Conservation (phyloP, 2,329 filamentous ascomycete species). For the Ampelomyces quisqualis region DNA sequence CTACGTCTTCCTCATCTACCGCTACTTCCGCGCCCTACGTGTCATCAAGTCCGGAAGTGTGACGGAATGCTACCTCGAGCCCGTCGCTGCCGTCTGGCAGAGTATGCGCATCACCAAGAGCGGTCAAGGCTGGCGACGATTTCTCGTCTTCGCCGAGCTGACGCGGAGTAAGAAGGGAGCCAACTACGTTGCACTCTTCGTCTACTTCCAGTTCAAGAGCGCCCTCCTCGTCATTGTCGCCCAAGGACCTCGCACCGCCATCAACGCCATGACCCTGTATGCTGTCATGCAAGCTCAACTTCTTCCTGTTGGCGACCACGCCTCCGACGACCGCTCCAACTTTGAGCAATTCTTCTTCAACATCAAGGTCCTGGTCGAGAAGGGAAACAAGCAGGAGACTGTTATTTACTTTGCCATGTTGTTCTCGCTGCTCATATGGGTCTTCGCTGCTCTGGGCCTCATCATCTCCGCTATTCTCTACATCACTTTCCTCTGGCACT, state of each 20-base stretch:
- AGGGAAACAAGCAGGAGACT: slow-evolving; percentile 71
- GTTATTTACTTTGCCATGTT: slow-evolving; percentile 86
- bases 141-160: slow-evolving; percentile 87
- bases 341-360: slow-evolving; percentile 81
- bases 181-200: slow-evolving; percentile 87
- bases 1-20: slow-evolving; percentile 76
- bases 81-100: slow-evolving; percentile 79
- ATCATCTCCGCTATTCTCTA: slow-evolving; percentile 77
- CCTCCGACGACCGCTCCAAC: slow-evolving; percentile 60
- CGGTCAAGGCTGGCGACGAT: slow-evolving; percentile 81
- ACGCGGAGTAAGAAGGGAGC: slow-evolving; percentile 89
- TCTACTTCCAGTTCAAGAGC: slow-evolving; percentile 77
- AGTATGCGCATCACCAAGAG: slow-evolving; percentile 69
- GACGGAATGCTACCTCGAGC: slow-evolving; percentile 88
- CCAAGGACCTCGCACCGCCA: slow-evolving; percentile 85
- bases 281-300: slow-evolving; percentile 78
- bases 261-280: slow-evolving; percentile 87
- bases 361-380: slow-evolving; percentile 68
- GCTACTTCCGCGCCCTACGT: slow-evolving; percentile 75
- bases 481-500: slow-evolving; percentile 86
- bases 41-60: slow-evolving; percentile 85
- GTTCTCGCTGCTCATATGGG: slow-evolving; percentile 88
- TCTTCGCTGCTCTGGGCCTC: slow-evolving; percentile 73
- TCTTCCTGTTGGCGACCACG: slow-evolving; percentile 59
- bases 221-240: slow-evolving; percentile 89